These are phyloP conservation scores for Phytophthora meadii DNA, from an alignment of 352 stramenopile species.

Conservation along the genomic window DNA sequence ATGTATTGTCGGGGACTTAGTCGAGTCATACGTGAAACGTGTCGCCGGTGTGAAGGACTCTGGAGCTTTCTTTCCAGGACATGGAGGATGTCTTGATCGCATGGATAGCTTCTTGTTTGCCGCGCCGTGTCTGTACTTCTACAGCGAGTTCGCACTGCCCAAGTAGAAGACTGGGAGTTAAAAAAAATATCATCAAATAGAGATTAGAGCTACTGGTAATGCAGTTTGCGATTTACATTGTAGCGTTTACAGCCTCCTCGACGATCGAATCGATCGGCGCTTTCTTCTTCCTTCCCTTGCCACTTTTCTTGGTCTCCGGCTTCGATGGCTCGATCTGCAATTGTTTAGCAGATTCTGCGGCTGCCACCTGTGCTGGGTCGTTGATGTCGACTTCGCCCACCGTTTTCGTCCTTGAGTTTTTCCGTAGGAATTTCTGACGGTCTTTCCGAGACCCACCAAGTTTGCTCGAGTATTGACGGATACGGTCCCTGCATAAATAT, in stretches of 20 bases:
- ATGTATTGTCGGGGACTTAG: constrained; percentile 69
- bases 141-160: constrained; percentile 35
- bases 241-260: constrained; percentile 64
- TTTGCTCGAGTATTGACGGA: constrained; percentile 82
- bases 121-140: constrained; percentile 70
- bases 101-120: constrained; percentile 85
- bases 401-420: constrained; percentile 39
- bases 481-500: constrained; percentile 54
- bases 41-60: constrained; percentile 77
- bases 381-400: constrained; percentile 38
- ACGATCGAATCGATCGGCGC: constrained; percentile 45
- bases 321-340: constrained; percentile 13
- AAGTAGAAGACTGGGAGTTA: constrained; percentile 2
- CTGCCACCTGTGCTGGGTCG: constrained; percentile 37
- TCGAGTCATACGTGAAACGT: constrained; percentile 78
- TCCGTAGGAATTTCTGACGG: constrained; percentile 74
- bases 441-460: constrained; percentile 67
- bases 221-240: constrained; percentile 43
- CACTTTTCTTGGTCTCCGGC: constrained; percentile 17
- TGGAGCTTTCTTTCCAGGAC: constrained; percentile 72
- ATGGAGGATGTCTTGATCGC: constrained; percentile 80
- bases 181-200: constrained; percentile 6
- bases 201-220: constrained; percentile 14
- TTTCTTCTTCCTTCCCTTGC: constrained; percentile 38
- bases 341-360: constrained; percentile 12